phyloP scores from a whole-genome alignment of 2,329 filamentous ascomycete genomes.

The Chaetomium strumarium region DNA sequence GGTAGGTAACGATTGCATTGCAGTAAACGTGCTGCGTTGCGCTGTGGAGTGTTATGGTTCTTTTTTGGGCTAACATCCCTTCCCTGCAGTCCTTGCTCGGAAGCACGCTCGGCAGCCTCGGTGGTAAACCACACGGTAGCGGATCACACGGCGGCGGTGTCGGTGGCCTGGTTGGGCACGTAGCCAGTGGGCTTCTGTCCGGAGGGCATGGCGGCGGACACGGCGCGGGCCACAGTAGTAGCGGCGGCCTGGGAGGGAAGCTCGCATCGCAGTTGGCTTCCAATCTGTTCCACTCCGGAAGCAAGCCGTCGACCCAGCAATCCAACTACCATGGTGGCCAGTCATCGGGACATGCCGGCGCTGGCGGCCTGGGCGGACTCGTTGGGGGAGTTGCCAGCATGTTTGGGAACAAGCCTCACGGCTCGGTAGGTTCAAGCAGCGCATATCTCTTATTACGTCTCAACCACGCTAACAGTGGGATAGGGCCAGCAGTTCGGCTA shows the following conservation, averaged over 20 bases:
- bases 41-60: background rate
- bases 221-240: conserved; percentile 25
- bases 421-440: conserved; percentile 32
- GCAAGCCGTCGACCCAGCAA: conserved; percentile 39
- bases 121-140: conserved; percentile 36
- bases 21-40: background rate
- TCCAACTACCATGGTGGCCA: conserved; percentile 47
- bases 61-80: conserved; percentile 2
- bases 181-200: conserved; percentile 36
- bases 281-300: conserved; percentile 45
- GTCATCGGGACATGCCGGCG: conserved; percentile 34
- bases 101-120: conserved; percentile 48
- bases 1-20: conserved; percentile 35
- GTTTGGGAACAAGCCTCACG: conserved; percentile 44
- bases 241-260: conserved; percentile 41
- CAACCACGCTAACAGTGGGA: background rate
- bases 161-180: conserved; percentile 40
- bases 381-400: conserved; percentile 50
- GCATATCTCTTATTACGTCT: background rate
- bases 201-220: conserved; percentile 26
- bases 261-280: conserved; percentile 52
- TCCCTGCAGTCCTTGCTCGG: conserved; percentile 41
- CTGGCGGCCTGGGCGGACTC: conserved; percentile 48
- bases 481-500: conserved; percentile 58
- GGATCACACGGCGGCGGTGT: conserved; percentile 28